Evolutionary conservation across 2,329 filamentous ascomycete genomes (phyloP), one percentile per base, ranked within the genome.

Genomic region (Chaetoscypha palmicola): DNA sequence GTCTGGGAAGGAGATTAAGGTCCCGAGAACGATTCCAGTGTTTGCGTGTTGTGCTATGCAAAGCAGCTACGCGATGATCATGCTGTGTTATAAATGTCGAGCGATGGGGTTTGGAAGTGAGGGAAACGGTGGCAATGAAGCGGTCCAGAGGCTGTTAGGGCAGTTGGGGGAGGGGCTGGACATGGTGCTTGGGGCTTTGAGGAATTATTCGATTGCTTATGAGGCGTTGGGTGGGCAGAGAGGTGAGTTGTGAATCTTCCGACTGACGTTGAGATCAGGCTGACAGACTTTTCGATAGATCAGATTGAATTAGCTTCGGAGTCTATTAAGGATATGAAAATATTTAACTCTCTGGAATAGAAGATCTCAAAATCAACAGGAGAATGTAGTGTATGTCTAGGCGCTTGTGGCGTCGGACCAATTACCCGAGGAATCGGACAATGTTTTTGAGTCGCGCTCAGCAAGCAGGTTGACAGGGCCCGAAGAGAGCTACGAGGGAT

Each of bases 31-130:
- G 34, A 56, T 64, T 35, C 62, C 62, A 2, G 50, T 58, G 1
- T 63, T 62, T 42, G 59, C 61, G 8, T 64, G 62, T 45, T 64
- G 62, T 43, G 61, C 60, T 4, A 61, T 62, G 57, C 61, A 63
- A 38, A 50, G 49, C 17, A 57, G 55, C n/a, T 64, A 64, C 33
- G 60, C 58, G 1, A 53, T 64, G 41, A 51, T 63, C 12, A 62
- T 64, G 60, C 46, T 62, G 19, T 47, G 39, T 10, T 55, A 52
- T 22, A 58, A 55, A 35, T 52, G 49, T 1, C 42, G 45, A 20
- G 49, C 51, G 5, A 52, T 57, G 41, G 49, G 51, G 1, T 52
- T 53, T 22, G 33, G 41, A 9, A 39, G 38, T 12, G 22, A 38
- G 10, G 33, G 33, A 28, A 32, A 30, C 16, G 39, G 40, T 11